Percentiles rank a stretch among this genome's conserved stretches.
Conservation (phyloP, 2,329 filamentous ascomycete species). For the Cercospora janseana region DNA sequence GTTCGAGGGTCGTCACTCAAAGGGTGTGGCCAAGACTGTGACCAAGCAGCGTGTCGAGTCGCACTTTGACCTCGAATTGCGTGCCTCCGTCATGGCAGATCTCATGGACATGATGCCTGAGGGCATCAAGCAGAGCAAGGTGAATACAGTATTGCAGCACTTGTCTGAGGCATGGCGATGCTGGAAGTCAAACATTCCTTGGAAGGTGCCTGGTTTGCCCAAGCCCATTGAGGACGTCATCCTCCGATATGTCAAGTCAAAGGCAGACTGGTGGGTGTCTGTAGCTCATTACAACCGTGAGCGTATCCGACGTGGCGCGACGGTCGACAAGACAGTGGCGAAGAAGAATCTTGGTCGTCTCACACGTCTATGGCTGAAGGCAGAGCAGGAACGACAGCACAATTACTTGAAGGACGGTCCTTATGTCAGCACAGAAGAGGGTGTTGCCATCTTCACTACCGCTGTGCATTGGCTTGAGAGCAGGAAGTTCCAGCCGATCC, state of each 20-base stretch:
- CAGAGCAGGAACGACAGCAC: conserved; percentile 96
- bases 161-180: conserved; percentile 97
- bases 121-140: conserved; percentile 98
- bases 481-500: conserved; percentile 96
- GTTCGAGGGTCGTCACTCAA: conserved; percentile 97
- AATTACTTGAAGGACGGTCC: conserved; percentile 99
- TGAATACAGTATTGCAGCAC: conserved; percentile 96
- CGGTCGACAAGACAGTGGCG: conserved; percentile 97
- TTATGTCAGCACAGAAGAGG: conserved; percentile 97
- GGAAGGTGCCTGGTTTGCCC: conserved; percentile 95
- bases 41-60: conserved; percentile 99
- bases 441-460: conserved; percentile 97
- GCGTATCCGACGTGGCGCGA: conserved; percentile 91
- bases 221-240: conserved; percentile 99
- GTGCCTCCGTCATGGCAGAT: conserved; percentile 97
- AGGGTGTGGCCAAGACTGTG: conserved; percentile 97
- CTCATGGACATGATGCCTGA: conserved; percentile 99
- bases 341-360: conserved; percentile 98
- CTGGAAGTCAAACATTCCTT: conserved; percentile 99
- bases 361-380: conserved; percentile 94
- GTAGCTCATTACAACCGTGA: conserved; percentile 99
- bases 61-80: conserved; percentile 94
- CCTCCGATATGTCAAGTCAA: conserved; percentile 95
- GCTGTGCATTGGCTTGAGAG: conserved; percentile 99
- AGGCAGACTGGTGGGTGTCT: conserved; percentile 99